Percentiles rank a stretch among this genome's conserved stretches.
These are phyloP conservation scores for Spinellus fusiger DNA, from an alignment of 192 early-diverging fungal species.

Conservation along the genomic window DNA sequence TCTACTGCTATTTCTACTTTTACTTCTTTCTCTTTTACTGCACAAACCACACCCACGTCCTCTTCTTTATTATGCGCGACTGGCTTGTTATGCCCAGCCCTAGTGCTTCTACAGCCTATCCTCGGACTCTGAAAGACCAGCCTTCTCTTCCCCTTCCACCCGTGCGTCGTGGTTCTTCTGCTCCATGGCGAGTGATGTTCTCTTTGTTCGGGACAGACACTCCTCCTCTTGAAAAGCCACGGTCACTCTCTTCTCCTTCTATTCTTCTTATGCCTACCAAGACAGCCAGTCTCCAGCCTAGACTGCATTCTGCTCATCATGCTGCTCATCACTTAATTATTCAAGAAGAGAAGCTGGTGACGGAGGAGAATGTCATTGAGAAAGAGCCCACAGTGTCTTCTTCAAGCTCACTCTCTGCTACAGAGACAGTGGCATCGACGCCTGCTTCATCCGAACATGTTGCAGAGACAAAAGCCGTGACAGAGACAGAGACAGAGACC, in stretches of 20 bases:
- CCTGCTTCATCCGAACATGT: neutral
- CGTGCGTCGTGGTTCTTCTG: neutral
- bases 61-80: slow-evolving; percentile 14
- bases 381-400: neutral
- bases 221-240: neutral
- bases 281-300: no score
- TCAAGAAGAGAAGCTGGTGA: no score
- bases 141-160: neutral
- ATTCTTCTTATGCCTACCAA: no score
- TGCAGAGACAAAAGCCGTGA: neutral
- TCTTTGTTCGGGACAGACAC: neutral
- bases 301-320: no score
- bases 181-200: neutral
- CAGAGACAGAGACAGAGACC: neutral
- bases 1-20: neutral
- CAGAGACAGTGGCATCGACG: slow-evolving; percentile 1
- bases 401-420: neutral
- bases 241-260: neutral
- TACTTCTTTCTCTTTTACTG: neutral
- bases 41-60: neutral
- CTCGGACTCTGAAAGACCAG: neutral
- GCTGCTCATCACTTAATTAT: no score
- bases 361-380: neutral
- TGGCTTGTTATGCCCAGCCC: slow-evolving; percentile 7
- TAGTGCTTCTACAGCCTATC: neutral